Evolutionary conservation across 164 flowering plant species (phyloP).

Genomic region (Vitis labrusca): DNA sequence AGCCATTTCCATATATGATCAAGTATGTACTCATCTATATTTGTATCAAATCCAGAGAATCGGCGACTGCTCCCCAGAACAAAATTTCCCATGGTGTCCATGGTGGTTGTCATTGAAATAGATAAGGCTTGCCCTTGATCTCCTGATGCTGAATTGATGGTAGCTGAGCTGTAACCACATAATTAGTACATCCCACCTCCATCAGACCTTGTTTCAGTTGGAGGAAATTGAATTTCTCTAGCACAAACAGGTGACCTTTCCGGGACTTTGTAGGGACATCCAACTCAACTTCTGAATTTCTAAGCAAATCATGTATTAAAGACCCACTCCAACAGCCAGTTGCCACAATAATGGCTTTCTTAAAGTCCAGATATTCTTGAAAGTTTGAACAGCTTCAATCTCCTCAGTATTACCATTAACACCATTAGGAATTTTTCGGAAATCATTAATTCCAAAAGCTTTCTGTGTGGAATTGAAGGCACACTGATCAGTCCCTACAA

Average conservation of each 20-base stretch:
- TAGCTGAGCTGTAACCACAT: slow-evolving; percentile 25
- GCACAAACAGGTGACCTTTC: slow-evolving; percentile 85
- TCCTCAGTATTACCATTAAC: slow-evolving; percentile 47
- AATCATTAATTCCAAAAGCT: too few species aligned
- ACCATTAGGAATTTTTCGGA: too few species aligned
- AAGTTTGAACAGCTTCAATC: slow-evolving; percentile 71
- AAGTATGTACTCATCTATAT: too few species aligned
- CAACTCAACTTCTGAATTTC: slow-evolving; percentile 38
- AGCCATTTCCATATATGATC: slow-evolving; percentile 45
- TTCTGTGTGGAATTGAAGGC: too few species aligned
- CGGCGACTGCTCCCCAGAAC: slow-evolving; percentile 45
- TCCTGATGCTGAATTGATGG: slow-evolving; percentile 25
- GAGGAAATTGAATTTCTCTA: slow-evolving; percentile 63
- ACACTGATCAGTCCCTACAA: too few species aligned
- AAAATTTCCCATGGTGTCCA: slow-evolving; percentile 23
- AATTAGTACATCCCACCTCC: slow-evolving; percentile 81
- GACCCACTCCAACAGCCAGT: slow-evolving; percentile 97
- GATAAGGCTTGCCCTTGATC: slow-evolving; percentile 50
- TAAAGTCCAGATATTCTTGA: slow-evolving; percentile 52
- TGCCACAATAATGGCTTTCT: slow-evolving; percentile 33
- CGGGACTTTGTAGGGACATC: slow-evolving; percentile 85
- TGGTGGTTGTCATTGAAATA: slow-evolving; percentile 89
- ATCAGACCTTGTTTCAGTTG: slow-evolving; percentile 82
- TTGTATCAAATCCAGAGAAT: too few species aligned
- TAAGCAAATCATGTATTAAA: slow-evolving; percentile 56